Conservation (phyloP, 805 yeast species). For the Nakazawaea ernobii region DNA sequence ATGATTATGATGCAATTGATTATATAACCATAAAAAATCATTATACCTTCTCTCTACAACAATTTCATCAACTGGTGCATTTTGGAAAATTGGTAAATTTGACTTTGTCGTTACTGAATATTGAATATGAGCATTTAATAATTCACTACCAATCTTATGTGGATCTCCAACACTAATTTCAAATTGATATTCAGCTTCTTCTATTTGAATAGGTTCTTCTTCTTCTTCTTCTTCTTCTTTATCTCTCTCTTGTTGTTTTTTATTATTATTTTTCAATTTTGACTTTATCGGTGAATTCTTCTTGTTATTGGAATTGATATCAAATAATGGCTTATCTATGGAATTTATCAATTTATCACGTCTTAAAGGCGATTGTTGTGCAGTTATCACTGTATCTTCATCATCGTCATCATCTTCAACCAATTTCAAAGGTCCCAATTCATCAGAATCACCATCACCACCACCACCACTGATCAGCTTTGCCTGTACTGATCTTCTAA, state of each 20-base stretch:
- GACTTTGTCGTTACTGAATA: conserved; percentile 70
- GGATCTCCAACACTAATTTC: conserved; percentile 85
- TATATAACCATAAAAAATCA: conserved; percentile 92
- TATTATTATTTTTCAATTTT: conserved; percentile 11
- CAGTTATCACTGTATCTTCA: background rate
- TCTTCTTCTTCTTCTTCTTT: conserved; percentile 13
- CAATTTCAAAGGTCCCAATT: conserved; percentile 19
- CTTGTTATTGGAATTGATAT: conserved; percentile 27
- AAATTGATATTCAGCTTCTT: conserved; percentile 23
- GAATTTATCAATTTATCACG: conserved; percentile 33
- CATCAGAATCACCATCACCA: conserved; percentile 18
- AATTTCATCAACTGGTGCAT: conserved; percentile 31
- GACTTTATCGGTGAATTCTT: conserved; percentile 9
- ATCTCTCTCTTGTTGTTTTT: too few species aligned
- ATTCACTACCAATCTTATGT: conserved; percentile 74
- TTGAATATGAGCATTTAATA: conserved; percentile 83
- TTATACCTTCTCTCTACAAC: conserved; percentile 79
- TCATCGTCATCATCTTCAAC: conserved; percentile 14
- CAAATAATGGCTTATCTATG: conserved; percentile 51
- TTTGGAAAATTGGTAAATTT: conserved; percentile 29
- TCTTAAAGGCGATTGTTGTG: conserved; percentile 8
- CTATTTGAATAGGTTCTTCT: background rate
- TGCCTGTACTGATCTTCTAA: conserved; percentile 24
- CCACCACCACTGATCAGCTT: background rate
- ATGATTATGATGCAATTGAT: conserved; percentile 77